Percentiles rank a stretch among this genome's conserved stretches.
Conservation (phyloP, 1,139 yeast species). For the Taphrina confusa region DNA sequence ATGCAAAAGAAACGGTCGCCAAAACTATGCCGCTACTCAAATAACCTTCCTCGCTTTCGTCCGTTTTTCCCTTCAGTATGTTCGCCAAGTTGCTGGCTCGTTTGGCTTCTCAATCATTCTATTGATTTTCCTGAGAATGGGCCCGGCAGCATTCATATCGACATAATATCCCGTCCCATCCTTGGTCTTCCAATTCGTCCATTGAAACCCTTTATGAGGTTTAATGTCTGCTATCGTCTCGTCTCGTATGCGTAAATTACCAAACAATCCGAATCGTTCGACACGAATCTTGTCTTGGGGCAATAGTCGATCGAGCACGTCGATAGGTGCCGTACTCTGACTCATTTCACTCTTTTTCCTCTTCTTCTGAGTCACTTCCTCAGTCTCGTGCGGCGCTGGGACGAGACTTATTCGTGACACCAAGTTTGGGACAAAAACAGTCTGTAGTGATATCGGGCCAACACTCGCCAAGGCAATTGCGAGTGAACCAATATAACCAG, state of each 20-base stretch:
- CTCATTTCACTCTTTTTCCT: background rate
- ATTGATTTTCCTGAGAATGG: slow-evolving; percentile 10
- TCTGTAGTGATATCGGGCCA: slow-evolving; percentile 16
- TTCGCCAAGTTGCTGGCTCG: slow-evolving; percentile 13
- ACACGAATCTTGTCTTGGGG: slow-evolving; percentile 5
- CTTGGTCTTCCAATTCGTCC: slow-evolving; percentile 20
- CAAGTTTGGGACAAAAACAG: slow-evolving; percentile 22
- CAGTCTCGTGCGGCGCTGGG: background rate
- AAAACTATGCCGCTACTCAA: no score
- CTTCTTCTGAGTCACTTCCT: background rate
- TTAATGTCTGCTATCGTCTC: slow-evolving; percentile 13
- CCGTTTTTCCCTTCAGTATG: background rate
- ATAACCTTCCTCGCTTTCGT: no score
- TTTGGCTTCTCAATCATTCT: slow-evolving; percentile 13
- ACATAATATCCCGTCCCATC: slow-evolving; percentile 16
- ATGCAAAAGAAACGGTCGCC: no score
- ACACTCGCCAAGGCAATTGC: slow-evolving; percentile 21
- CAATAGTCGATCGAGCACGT: slow-evolving; percentile 6
- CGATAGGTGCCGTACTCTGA: slow-evolving; percentile 16
- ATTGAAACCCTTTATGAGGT: slow-evolving; percentile 10
- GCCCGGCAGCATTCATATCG: slow-evolving; percentile 21
- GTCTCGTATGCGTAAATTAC: background rate
- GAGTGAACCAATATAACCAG: slow-evolving; percentile 2
- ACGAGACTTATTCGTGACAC: slow-evolving; percentile 19
- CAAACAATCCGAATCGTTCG: slow-evolving; percentile 18